These are phyloP conservation scores for Lactifluus piperatus DNA, from an alignment of 768 basidiomycete genomes.

Conservation along the genomic window DNA sequence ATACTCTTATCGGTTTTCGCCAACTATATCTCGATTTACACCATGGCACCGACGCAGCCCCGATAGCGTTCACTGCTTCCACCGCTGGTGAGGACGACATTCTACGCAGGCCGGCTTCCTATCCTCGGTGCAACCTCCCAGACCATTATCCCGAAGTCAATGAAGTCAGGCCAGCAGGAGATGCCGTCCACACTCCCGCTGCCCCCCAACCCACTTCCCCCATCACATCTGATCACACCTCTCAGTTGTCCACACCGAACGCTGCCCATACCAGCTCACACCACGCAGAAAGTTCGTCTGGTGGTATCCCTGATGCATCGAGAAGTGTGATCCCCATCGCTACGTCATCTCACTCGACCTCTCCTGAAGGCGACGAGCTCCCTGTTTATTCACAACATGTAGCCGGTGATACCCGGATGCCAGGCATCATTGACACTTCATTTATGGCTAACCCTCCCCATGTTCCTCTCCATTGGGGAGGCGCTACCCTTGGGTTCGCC, in stretches of 20 bases:
- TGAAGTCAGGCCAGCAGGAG: background rate
- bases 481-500: too few relatives aligned
- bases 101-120: background rate
- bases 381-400: too few relatives aligned
- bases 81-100: background rate
- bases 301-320: background rate
- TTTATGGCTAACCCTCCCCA: too few relatives aligned
- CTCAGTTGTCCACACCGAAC: background rate
- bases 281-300: background rate
- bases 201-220: too few relatives aligned
- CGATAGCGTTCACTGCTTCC: background rate
- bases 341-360: background rate
- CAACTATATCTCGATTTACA: background rate
- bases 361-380: background rate
- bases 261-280: background rate
- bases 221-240: background rate
- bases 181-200: too few relatives aligned
- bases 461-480: too few relatives aligned
- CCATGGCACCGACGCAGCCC: background rate
- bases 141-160: too few relatives aligned
- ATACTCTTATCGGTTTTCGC: background rate
- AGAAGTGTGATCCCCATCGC: background rate
- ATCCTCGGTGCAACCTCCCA: background rate
- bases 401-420: background rate
- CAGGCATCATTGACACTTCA: too few relatives aligned